Conservation (phyloP, 768 basidiomycete genomes). For the Mycena filopes region DNA sequence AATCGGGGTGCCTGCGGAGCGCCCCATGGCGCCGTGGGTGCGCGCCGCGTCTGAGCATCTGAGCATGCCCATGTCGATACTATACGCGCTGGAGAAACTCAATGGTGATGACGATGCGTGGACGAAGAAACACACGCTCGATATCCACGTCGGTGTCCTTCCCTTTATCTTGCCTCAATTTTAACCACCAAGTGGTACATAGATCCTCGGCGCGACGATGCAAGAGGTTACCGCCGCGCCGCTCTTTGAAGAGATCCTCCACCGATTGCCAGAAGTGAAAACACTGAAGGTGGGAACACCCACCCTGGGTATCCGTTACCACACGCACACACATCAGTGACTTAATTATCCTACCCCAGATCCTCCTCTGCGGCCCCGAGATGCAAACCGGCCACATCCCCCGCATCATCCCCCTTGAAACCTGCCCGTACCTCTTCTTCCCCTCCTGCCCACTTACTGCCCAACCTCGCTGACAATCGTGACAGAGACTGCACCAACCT, state of each 20-base stretch:
- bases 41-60: slow-evolving; percentile 41
- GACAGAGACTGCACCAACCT: slow-evolving; percentile 20
- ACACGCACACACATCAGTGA: too few species aligned
- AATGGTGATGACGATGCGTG: slow-evolving; percentile 39
- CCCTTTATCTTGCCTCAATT: background rate
- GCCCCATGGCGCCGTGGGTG: slow-evolving; percentile 31
- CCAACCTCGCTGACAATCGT: background rate
- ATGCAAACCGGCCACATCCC: slow-evolving; percentile 11
- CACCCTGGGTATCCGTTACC: too few species aligned
- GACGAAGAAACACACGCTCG: slow-evolving; percentile 43
- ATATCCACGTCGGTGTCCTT: slow-evolving; percentile 41
- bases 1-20: slow-evolving; percentile 7
- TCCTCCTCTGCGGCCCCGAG: slow-evolving; percentile 35
- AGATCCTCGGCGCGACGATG: slow-evolving; percentile 35
- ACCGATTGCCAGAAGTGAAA: slow-evolving; percentile 37
- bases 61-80: slow-evolving; percentile 46
- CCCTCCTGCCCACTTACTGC: background rate
- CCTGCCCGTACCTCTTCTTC: slow-evolving; percentile 17
- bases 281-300: slow-evolving; percentile 34
- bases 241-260: slow-evolving; percentile 38
- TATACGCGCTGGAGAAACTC: slow-evolving; percentile 44
- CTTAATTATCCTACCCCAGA: slow-evolving; percentile 1
- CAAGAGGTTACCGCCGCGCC: slow-evolving; percentile 26
- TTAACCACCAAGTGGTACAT: background rate
- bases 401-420: background rate